Evolutionary conservation across 805 yeast species (phyloP), one percentile per base, ranked within the genome.

Genomic region (Candida ficus): DNA sequence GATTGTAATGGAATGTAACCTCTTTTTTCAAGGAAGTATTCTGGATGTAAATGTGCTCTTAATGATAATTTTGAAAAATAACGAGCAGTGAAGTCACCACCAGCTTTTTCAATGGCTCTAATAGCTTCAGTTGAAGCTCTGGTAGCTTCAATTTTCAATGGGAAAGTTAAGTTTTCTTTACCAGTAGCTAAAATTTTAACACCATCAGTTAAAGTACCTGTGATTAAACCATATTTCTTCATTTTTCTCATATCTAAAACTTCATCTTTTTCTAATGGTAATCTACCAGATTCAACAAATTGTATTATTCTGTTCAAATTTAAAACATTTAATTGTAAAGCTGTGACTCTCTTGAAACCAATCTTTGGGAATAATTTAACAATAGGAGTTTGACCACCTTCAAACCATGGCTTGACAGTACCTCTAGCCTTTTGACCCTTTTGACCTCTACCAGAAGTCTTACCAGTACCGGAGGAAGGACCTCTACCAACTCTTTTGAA

Each of bases 361-460:
- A 82, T 70, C 60, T 91, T 91, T 37, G 50, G 97, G 95, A 64
- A 87, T 80, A 50, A 84, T 67, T 63, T 84, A 76, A 62, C 79
- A 78, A 58, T 83, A 20, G 97, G 98, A 2, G 98, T 93, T 62
- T 93, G 99, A 61, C 99, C 98, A 78, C 99, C 99, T 70, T 93
- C 99, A 60, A 91, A 88, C 91, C 95, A 87, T 44, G 83, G 77
- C 42, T 89, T 91, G 23, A 91, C 91, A 31, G 81, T 76, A 29
- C 91, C 85, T 66, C 98, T 78, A 10, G 98, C 96, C 67, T 91
- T 91, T 62, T 91, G 98, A 78, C 99, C 99, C 68, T 93, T 93
- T 57, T 87, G 95, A 71, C 99, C 99, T 62, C 98, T 76, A 36
- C 96, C 95, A 7, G 97, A 79, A 4, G 98, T 93, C 64, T 91